A percentile compares a stretch with the other conserved stretches of the same genome.
Conservation (phyloP, 345 rosid species). For the Sisymbrium altissimum region DNA sequence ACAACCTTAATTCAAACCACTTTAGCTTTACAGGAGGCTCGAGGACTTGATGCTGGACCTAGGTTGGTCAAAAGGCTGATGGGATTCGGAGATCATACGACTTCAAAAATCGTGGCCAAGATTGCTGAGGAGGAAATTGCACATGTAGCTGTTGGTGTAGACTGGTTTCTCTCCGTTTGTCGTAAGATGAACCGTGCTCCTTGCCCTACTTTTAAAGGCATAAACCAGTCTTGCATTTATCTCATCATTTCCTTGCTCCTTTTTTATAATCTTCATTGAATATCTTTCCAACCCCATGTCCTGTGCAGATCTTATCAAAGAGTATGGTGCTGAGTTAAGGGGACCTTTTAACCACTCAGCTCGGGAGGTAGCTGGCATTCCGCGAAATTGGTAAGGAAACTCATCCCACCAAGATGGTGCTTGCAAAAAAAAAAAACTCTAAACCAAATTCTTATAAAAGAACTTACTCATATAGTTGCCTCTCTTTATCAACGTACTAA, state of each 20-base stretch:
- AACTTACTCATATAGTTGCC: neutral
- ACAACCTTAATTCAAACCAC: neutral
- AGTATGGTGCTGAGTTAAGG: slow-evolving; percentile 76
- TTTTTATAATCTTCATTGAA: slow-evolving; percentile 8
- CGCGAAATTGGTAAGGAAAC: slow-evolving; percentile 68
- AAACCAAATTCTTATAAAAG: neutral
- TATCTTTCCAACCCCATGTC: slow-evolving; percentile 5
- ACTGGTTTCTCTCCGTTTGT: slow-evolving; percentile 80
- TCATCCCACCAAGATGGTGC: neutral
- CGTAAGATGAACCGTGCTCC: slow-evolving; percentile 62
- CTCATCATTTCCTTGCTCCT: neutral
- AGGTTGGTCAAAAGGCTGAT: slow-evolving; percentile 76
- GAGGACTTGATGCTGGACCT: slow-evolving; percentile 99
- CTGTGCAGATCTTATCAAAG: slow-evolving; percentile 59
- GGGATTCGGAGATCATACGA: slow-evolving; percentile 77
- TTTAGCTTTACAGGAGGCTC: slow-evolving; percentile 63
- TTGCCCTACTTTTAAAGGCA: slow-evolving; percentile 81
- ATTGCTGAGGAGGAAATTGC: slow-evolving; percentile 93
- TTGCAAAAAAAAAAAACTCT: neutral
- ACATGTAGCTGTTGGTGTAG: slow-evolving; percentile 89
- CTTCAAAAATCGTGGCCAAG: slow-evolving; percentile 68
- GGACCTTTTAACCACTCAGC: slow-evolving; percentile 94
- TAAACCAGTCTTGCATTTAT: neutral
- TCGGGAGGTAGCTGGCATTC: slow-evolving; percentile 88
- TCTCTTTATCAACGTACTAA: neutral